Evolutionary conservation across 2,329 filamentous ascomycete species (phyloP), one percentile per base, ranked within the genome.

Genomic region (Colletotrichum filicis): DNA sequence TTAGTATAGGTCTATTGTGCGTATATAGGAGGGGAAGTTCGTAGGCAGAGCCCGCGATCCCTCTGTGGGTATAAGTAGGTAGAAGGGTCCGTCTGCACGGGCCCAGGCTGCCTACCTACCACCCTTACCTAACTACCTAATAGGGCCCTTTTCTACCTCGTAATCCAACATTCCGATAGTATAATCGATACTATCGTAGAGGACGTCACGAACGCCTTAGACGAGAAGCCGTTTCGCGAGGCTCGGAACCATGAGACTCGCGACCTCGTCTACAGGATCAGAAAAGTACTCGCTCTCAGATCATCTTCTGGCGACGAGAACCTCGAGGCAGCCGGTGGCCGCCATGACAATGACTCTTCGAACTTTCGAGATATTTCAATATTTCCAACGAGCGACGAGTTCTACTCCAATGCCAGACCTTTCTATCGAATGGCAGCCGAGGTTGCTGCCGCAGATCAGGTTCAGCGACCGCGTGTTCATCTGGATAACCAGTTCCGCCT

Each of bases 401-500:
- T 95, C 1, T 71, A 84, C 0, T 92, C 87, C 0, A 84, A 78
- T 0, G 84, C 87, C 3, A 77, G 79, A 28, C 86, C 89, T 0
- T 94, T 90, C 78, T 89, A 91, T 57, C 87, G 88, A 7, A 85
- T 82, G 0, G 85, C 87, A 0, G 82, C 86, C 4, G 87, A 88
- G 1, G 82, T 92, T 0, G 79, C 83, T 1, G 80, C 88, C 1
- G 73, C 79, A 0, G 69, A 82, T 1, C 37, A 77, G 14, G 71
- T 82, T 1, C 76, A 79, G 0, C 85, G 90, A 1, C 79, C 86
- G 0, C 80, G 80, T 0, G 79, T 82, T 0, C 91, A 94, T 77
- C 79, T 93, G 0, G 93, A 94, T 76, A 93, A 92, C 77, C 91
- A 94, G 64, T 95, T 93, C 75, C 91, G 93, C 0, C 85, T 95